Base-by-base conservation (phyloP, 257 asterid genomes). In the Cruciata laevipes region DNA sequence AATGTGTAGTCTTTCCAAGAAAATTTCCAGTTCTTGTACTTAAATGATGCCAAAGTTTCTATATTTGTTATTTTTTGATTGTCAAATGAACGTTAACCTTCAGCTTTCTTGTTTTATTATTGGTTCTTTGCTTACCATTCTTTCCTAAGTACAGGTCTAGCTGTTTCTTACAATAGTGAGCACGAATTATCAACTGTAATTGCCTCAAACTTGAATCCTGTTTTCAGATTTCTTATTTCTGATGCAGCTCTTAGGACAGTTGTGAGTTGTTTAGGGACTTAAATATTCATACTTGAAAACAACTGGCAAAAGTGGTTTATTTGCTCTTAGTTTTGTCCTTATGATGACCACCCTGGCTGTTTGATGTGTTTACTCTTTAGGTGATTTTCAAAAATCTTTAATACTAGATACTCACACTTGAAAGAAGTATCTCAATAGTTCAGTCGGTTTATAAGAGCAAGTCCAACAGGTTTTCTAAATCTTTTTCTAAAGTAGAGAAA, bases 341-440 rank as follows among this genome's bases (percentile, higher is more conserved):
- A 80, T 88, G 99, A 97, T 89, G 85, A 79, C 83, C 90, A 77
- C 89, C 90, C 69, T 90, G 97, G 95, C 59, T n/a, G 59, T 9
- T 11, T 53, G 59, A n/a, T 53, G 59, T 53, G 49, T 11, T 53
- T 11, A n/a, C 12, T 56, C 17, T 56, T 23, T 23, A 10, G 24
- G 25, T 56, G 1, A 56, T 21, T 56, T 5, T 13, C 3, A 4
- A 27, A 24, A 18, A 25, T 58, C 7, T 27, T 24, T 58, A 17
- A 3, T 13, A 9, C 63, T 58, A 25, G 14, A 13, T 27, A 9
- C 16, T 24, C 21, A 25, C 63, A 10, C 20, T 27, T 59, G 37
- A 59, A 10, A 57, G 33, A 24, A 59, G 32, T 23, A 21, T 8
- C 20, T 25, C 31, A 25, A 24, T 25, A 4, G 21, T 12, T 74